phyloP scores from a whole-genome alignment of 2,329 filamentous ascomycete genomes.

The Microdochium paspali region DNA sequence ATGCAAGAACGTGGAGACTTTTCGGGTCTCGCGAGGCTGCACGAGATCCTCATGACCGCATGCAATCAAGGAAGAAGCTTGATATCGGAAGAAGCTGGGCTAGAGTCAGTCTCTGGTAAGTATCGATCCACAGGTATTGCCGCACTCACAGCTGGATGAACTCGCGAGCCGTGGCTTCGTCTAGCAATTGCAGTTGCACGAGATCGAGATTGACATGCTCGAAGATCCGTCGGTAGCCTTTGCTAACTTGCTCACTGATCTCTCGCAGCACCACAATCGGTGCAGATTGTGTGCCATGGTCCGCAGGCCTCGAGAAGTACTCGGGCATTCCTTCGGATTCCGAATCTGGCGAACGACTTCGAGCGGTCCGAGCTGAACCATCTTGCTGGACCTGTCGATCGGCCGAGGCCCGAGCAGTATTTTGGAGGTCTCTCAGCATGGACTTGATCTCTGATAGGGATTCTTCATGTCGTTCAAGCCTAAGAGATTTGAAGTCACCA shows the following conservation, averaged over 20 bases:
- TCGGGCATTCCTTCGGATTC: constrained; percentile 10
- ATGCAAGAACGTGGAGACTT: constrained; percentile 27
- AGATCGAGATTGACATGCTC: constrained; percentile 17
- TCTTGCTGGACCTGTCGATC: constrained; percentile 1
- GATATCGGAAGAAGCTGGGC: constrained; percentile 16
- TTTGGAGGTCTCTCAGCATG: constrained; percentile 11
- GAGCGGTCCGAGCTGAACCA: background rate
- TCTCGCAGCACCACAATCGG: constrained; percentile 20
- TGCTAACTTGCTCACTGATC: constrained; percentile 17
- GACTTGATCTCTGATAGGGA: constrained; percentile 14
- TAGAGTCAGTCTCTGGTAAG: background rate
- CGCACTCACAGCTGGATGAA: constrained; percentile 18
- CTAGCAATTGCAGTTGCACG: constrained; percentile 18
- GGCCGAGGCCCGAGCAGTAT: constrained; percentile 3
- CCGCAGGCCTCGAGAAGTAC: constrained; percentile 17
- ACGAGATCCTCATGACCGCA: constrained; percentile 13
- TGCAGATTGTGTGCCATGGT: constrained; percentile 18
- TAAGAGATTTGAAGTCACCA: constrained; percentile 2
- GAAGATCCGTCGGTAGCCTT: constrained; percentile 15
- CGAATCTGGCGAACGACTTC: constrained; percentile 3
- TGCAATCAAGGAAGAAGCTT: constrained; percentile 17
- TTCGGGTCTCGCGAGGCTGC: constrained; percentile 21
- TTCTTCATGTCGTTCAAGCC: constrained; percentile 16
- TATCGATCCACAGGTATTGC: no score
- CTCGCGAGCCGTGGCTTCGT: constrained; percentile 18